Evolutionary conservation across 2,329 filamentous ascomycete species (phyloP), one percentile per base, ranked within the genome.

Genomic region (Calonectria honghensis): DNA sequence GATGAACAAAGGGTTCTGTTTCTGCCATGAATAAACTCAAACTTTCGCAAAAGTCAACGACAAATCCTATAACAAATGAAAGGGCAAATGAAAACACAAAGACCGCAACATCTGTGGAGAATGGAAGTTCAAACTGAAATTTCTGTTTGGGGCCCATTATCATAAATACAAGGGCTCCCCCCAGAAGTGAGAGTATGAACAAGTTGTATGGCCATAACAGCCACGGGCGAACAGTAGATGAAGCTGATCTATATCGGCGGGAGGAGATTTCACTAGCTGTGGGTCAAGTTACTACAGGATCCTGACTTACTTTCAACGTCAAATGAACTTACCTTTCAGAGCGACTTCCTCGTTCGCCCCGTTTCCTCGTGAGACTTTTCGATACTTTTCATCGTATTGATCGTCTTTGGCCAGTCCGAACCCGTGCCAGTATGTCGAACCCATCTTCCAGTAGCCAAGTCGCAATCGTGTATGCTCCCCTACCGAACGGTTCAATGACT

Each of bases 371-470:
- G 9, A 9, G 9, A 32, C 9, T 32, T 32, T 32, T 32, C 5
- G 31, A 32, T 32, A 6, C 9, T 32, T 32, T 32, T 32, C 31
- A 32, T 2, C 9, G 4, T 32, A 32, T 4, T 32, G 31, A 32
- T 32, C 31, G 31, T 32, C 31, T 24, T 24, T 11, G 48, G 24
- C 20, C 27, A 50, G 27, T 9, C 48, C 48, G 10, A 50, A 50
- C 7, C 48, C 48, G n/a, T 50, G 48, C 48, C 48, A 50, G 20
- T 50, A 50, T 11, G 20, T 24, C 10, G 48, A n/a, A 27, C 48
- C 48, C 48, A 24, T 50, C 24, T 50, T 50, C 48, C 48, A 50
- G 48, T 50, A 50, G 20, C 48, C 48, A n/a, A 50, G 48, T 27
- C 48, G 18, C n/a, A 50, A n/a, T n/a, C 6, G 20, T 27, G 48